Evolutionary conservation across 495 filamentous ascomycete genomes (phyloP).

Genomic region (Oleoguttula mirabilis): DNA sequence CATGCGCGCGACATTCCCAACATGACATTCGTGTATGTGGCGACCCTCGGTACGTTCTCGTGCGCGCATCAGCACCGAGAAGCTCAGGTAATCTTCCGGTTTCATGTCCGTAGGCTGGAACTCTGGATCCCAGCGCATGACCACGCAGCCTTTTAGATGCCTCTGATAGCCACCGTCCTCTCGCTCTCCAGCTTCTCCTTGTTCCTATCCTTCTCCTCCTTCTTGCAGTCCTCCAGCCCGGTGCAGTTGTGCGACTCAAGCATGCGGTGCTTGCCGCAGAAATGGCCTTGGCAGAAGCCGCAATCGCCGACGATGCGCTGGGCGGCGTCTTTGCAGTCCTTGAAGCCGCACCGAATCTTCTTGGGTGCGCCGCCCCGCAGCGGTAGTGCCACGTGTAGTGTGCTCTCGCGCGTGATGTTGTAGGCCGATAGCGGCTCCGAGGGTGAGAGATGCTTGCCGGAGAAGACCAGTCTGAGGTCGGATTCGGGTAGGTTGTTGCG

Average conservation of each 20-base stretch:
- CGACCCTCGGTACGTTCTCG: too few relatives aligned
- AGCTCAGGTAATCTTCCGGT: too few relatives aligned
- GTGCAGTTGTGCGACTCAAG: slow-evolving; percentile 86
- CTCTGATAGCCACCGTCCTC: slow-evolving; percentile 61
- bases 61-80: too few relatives aligned
- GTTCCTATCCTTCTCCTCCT: slow-evolving; percentile 85
- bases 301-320: slow-evolving; percentile 94
- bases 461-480: slow-evolving; percentile 34
- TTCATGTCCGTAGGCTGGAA: too few relatives aligned
- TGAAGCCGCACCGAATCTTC: slow-evolving; percentile 78
- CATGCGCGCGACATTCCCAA: too few relatives aligned
- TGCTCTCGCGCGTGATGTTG: slow-evolving; percentile 32
- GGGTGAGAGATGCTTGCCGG: slow-evolving; percentile 36
- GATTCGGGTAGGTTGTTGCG: slow-evolving; percentile 31
- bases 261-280: slow-evolving; percentile 86
- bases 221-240: slow-evolving; percentile 95
- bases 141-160: too few relatives aligned
- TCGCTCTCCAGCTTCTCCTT: slow-evolving; percentile 82
- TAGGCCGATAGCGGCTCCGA: slow-evolving; percentile 24
- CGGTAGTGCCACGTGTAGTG: slow-evolving; percentile 32
- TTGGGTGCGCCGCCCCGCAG: slow-evolving; percentile 45
- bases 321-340: slow-evolving; percentile 72
- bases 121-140: too few relatives aligned
- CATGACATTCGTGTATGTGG: too few relatives aligned
- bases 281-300: slow-evolving; percentile 84